A percentile compares a stretch with the other conserved stretches of the same genome.
These are phyloP conservation scores for Pestalotiopsis sp. DNA, from an alignment of 2,329 filamentous ascomycete genomes.

Conservation along the genomic window DNA sequence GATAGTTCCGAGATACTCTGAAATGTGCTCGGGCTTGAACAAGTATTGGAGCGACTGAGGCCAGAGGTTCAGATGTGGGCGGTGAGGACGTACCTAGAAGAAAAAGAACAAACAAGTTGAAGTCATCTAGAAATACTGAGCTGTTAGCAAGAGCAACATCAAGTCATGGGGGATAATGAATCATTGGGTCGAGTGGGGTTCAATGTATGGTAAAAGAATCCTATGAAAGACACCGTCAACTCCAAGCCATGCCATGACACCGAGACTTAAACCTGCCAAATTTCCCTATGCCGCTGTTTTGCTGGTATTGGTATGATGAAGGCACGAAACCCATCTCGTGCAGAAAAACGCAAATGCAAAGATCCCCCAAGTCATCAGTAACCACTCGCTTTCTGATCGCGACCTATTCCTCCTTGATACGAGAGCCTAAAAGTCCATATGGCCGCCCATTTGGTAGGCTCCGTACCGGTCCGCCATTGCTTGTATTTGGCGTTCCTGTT, in stretches of 20 bases:
- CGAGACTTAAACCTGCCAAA: neutral
- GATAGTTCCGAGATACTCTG: neutral
- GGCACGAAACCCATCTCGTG: neutral
- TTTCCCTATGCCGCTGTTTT: neutral
- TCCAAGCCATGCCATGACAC: constrained; percentile 1
- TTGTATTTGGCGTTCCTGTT: constrained; percentile 50
- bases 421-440: constrained; percentile 23
- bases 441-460: constrained; percentile 51
- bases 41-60: neutral
- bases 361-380: neutral
- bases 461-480: constrained; percentile 72
- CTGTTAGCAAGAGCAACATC: neutral
- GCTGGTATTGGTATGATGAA: neutral
- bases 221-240: constrained; percentile 7
- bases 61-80: neutral
- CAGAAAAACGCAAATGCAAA: neutral
- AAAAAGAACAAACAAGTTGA: neutral
- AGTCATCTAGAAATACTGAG: neutral
- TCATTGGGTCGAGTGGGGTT: neutral
- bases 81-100: neutral
- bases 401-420: constrained; percentile 14
- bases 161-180: neutral
- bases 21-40: neutral
- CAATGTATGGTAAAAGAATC: constrained; percentile 1
- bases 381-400: neutral